Base-by-base conservation (phyloP, 345 rosid species). In the Streptanthus diversifolius region DNA sequence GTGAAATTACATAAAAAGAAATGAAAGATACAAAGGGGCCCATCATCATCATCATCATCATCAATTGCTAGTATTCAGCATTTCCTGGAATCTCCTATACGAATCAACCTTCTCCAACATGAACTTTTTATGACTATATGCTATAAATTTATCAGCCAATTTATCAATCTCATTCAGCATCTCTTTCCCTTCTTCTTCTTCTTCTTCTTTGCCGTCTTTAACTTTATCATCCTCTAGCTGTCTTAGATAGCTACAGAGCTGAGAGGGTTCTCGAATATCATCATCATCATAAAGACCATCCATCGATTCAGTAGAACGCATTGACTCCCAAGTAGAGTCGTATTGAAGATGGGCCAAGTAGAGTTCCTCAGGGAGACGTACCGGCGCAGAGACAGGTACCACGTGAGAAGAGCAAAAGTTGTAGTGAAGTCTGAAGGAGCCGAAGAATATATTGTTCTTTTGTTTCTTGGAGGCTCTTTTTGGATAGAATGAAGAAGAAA, bases 81-180 rank as follows among this genome's bases (percentile, higher is more conserved):
- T 88, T 33, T 88, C 93, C 37, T 91, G 93, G 59, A 83, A 95
- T 82, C 91, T 91, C 85, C 99, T 90, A 63, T 87, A 83, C 1
- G 99, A 95, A 79, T 95, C 99, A 67, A 87, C 90, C 83, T 95
- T 95, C 96, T 91, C 99, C 84, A 91, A 70, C 68, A 70, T 77
- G 79, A 91, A 91, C 82, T 90, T 91, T 79, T 95, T 95, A 76
- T 86, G 97, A 77, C 93, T 87, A 45, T 57, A 79, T 19, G 95
- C 93, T 18, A 95, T 95, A 61, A 95, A 95, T 87, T 65, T 57
- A 51, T 95, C 97, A 2, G 99, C 99, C 12, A 91, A 63, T 74
- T 71, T 67, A 80, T 95, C 97, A 33, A 95, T 91, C 77, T 95
- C 93, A 59, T 87, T 85, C 21, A 61, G 69, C 58, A 73, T 66